Percentiles rank a stretch among this genome's conserved stretches.
These are phyloP conservation scores for Quillaja saponaria DNA, from an alignment of 306 rosid genomes.

Conservation along the genomic window DNA sequence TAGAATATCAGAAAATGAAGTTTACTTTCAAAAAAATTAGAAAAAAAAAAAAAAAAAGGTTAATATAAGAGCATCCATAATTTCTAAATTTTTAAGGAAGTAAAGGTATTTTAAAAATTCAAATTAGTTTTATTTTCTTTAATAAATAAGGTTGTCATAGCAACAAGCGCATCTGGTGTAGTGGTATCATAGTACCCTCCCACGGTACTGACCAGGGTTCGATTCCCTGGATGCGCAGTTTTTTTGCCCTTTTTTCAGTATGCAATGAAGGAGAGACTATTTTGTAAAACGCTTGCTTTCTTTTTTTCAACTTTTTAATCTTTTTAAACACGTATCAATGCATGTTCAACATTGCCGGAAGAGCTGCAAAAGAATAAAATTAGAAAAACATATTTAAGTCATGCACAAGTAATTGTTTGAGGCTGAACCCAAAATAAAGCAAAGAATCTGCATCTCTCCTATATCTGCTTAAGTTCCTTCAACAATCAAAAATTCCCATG, in stretches of 20 bases:
- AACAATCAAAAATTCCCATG: slow-evolving; percentile 33
- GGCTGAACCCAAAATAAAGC: slow-evolving; percentile 28
- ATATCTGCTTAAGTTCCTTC: slow-evolving; percentile 1
- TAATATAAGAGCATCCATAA: too few relatives aligned
- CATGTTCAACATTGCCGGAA: too few relatives aligned
- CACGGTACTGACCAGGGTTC: slow-evolving; percentile 79
- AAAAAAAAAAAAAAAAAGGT: slow-evolving; percentile 13
- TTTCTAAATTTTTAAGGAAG: too few relatives aligned
- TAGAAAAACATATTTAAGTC: not conserved
- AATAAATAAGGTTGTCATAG: too few relatives aligned
- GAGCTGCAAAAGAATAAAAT: too few relatives aligned
- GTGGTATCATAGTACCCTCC: slow-evolving; percentile 87
- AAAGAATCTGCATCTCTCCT: slow-evolving; percentile 22
- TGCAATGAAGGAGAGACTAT: too few relatives aligned
- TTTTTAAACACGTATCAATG: too few relatives aligned
- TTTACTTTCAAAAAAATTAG: not conserved
- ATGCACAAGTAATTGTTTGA: slow-evolving; percentile 23
- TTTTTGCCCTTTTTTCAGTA: too few relatives aligned
- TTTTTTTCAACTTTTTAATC: too few relatives aligned
- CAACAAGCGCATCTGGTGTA: slow-evolving; percentile 68
- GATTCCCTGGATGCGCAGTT: slow-evolving; percentile 85
- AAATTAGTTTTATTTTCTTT: too few relatives aligned
- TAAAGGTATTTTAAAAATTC: too few relatives aligned
- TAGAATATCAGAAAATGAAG: not conserved
- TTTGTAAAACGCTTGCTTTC: too few relatives aligned